Percentiles rank a stretch among this genome's conserved stretches.
phyloP scores from a whole-genome alignment of 495 filamentous ascomycete genomes.

The Aspergillus haitiensis region DNA sequence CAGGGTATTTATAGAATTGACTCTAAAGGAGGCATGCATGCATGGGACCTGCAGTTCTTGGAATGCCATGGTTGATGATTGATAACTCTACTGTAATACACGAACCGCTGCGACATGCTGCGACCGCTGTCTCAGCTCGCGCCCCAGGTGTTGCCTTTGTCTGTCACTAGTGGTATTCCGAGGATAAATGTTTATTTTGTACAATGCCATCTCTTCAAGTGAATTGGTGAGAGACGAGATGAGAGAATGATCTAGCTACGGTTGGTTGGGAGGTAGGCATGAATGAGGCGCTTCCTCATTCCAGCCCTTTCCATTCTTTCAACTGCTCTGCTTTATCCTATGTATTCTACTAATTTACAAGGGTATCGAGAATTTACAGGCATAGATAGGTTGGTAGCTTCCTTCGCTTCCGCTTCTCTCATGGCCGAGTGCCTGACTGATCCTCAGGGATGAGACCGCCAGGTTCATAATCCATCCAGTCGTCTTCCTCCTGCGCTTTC shows the following conservation, averaged over 20 bases:
- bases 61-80: slow-evolving; percentile 1
- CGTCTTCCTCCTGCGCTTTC: slow-evolving; percentile 24
- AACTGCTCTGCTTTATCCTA: too few species aligned
- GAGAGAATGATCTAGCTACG: too few species aligned
- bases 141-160: neutral
- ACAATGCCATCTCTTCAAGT: too few species aligned
- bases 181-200: too few species aligned
- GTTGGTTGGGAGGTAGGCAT: neutral
- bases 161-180: too few species aligned
- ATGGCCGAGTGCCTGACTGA: neutral
- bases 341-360: slow-evolving; percentile 2
- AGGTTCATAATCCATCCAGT: slow-evolving; percentile 28
- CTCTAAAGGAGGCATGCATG: too few species aligned
- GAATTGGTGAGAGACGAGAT: too few species aligned
- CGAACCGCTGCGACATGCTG: slow-evolving; percentile 11
- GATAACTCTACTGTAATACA: slow-evolving; percentile 3
- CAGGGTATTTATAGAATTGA: too few species aligned
- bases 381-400: too few species aligned
- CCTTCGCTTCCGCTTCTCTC: neutral
- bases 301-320: too few species aligned
- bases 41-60: too few species aligned
- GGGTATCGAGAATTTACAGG: neutral
- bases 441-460: slow-evolving; percentile 20
- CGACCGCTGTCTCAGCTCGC: slow-evolving; percentile 15
- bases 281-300: neutral